Conservation (phyloP, 345 rosid species). For the Hypericum perforatum region DNA sequence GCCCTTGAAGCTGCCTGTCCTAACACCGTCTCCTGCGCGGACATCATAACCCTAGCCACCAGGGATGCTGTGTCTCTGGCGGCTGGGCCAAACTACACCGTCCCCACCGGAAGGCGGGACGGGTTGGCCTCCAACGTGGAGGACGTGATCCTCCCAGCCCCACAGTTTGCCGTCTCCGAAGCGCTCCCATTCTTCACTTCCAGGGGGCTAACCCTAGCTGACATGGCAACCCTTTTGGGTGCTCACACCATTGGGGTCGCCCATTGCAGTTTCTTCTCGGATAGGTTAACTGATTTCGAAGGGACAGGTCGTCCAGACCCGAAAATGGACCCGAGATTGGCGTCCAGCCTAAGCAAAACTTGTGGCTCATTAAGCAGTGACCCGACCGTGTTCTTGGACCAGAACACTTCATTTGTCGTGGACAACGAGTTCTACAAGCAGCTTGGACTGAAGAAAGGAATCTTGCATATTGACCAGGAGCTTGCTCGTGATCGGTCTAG, state of each 20-base stretch:
- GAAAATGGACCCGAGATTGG: constrained; percentile 39
- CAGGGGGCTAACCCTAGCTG: constrained; percentile 34
- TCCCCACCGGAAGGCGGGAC: constrained; percentile 59
- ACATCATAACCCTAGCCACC: constrained; percentile 48
- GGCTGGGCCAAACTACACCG: constrained; percentile 39
- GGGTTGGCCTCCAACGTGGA: constrained; percentile 31
- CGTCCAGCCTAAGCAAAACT: constrained; percentile 25
- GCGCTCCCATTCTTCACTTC: constrained; percentile 29
- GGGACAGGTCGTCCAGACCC: constrained; percentile 41
- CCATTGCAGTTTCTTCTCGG: constrained; percentile 49
- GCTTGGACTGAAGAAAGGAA: constrained; percentile 34
- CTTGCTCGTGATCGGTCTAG: constrained; percentile 41
- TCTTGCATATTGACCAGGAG: constrained; percentile 51
- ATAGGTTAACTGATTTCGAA: constrained; percentile 35
- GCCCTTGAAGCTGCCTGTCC: constrained; percentile 51
- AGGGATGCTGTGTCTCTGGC: constrained; percentile 48
- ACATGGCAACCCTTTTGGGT: constrained; percentile 70
- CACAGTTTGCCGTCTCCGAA: constrained; percentile 29
- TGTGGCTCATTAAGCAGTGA: constrained; percentile 25
- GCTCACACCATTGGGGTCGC: constrained; percentile 68
- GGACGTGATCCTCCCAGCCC: constrained; percentile 58
- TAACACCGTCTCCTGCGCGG: constrained; percentile 63
- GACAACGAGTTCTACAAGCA: constrained; percentile 44
- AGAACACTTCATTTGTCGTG: constrained; percentile 32
- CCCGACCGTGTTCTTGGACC: constrained; percentile 56